phyloP scores from a whole-genome alignment of 1,284 basidiomycete genomes.

The Puccinia sorghi region DNA sequence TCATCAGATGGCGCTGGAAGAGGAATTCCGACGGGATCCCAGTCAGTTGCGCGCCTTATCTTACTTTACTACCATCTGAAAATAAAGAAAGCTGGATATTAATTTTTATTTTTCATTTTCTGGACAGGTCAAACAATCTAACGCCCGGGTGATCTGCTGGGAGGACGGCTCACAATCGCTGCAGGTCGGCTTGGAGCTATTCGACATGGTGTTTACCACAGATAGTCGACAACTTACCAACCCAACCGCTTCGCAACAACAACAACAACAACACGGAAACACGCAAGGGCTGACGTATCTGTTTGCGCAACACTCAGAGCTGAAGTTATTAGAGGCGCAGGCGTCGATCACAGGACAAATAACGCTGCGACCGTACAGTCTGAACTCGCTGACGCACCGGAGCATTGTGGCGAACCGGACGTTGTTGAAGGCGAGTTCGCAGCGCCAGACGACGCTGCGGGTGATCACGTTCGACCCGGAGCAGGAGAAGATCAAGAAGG shows the following conservation, averaged over 20 bases:
- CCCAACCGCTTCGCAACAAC: neutral
- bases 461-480: constrained; percentile 64
- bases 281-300: constrained; percentile 66
- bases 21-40: constrained; percentile 1
- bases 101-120: neutral
- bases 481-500: constrained; percentile 51
- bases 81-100: neutral
- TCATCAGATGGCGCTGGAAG: constrained; percentile 43
- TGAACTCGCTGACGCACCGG: constrained; percentile 84
- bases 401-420: constrained; percentile 75
- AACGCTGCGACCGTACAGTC: constrained; percentile 78
- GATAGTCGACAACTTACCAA: neutral
- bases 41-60: no score
- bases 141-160: constrained; percentile 83
- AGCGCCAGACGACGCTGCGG: constrained; percentile 67
- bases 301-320: constrained; percentile 82
- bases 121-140: constrained; percentile 72
- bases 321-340: constrained; percentile 79
- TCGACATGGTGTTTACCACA: constrained; percentile 68
- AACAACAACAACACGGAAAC: neutral
- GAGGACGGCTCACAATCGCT: constrained; percentile 85
- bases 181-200: constrained; percentile 80
- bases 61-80: neutral
- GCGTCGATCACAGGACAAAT: constrained; percentile 78
- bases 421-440: constrained; percentile 68